phyloP scores from a whole-genome alignment of 2,329 filamentous ascomycete species.

The Sphaerulina musiva region DNA sequence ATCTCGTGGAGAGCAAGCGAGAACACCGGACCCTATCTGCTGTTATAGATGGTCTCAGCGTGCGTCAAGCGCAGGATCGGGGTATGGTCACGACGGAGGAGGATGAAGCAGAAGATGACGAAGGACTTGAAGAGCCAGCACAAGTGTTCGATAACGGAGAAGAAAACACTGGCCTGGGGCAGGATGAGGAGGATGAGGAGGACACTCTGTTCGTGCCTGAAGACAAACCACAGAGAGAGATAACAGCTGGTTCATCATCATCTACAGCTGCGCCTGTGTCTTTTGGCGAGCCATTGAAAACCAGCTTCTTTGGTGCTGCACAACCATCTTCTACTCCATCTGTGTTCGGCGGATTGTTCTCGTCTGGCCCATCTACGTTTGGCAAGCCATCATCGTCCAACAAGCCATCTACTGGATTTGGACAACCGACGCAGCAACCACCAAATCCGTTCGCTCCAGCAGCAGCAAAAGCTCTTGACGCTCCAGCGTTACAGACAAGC shows the following conservation, averaged over 20 bases:
- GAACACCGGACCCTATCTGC: constrained; percentile 50
- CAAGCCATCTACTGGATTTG: constrained; percentile 16
- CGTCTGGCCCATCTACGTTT: constrained; percentile 9
- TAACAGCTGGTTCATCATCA: not conserved
- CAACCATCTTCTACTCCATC: constrained; percentile 12
- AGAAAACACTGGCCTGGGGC: constrained; percentile 18
- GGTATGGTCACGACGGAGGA: constrained; percentile 45
- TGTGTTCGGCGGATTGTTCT: constrained; percentile 13
- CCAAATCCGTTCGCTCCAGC: constrained; percentile 9
- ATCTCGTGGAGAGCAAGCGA: constrained; percentile 53
- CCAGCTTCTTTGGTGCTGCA: constrained; percentile 7
- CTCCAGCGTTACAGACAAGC: not conserved
- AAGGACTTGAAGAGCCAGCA: too few species aligned
- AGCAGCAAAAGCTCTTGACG: not conserved
- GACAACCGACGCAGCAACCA: constrained; percentile 11
- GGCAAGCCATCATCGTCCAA: constrained; percentile 12
- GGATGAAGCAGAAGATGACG: constrained; percentile 31
- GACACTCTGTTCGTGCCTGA: constrained; percentile 42
- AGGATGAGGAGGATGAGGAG: constrained; percentile 23
- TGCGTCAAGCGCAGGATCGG: constrained; percentile 45
- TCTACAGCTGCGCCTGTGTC: constrained; percentile 2
- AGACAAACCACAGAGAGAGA: constrained; percentile 1
- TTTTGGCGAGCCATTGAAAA: constrained; percentile 13
- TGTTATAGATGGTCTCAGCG: constrained; percentile 51
- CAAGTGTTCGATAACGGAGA: not conserved